A percentile compares a stretch with the other conserved stretches of the same genome.
Conservation (phyloP, 805 yeast species). For the Barnettozyma salicaria region DNA sequence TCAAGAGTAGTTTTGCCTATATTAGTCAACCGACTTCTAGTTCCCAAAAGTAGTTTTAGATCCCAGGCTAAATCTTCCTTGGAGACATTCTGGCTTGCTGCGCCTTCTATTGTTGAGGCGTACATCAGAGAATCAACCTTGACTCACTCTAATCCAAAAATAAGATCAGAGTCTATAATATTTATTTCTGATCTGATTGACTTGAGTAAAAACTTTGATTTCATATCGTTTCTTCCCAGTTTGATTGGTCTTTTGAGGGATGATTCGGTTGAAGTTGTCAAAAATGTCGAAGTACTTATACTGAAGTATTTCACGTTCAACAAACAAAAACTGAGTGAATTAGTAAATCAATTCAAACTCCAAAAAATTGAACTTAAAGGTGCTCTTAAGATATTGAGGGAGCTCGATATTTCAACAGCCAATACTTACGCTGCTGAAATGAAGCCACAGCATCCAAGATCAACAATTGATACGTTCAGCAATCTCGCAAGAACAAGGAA, state of each 20-base stretch:
- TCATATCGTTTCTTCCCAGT: constrained; percentile 24
- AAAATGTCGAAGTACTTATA: constrained; percentile 23
- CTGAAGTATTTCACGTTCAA: constrained; percentile 22
- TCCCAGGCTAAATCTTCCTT: constrained; percentile 45
- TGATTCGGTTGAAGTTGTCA: constrained; percentile 22
- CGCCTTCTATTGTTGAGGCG: constrained; percentile 42
- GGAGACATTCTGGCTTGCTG: constrained; percentile 49
- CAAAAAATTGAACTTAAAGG: constrained; percentile 21
- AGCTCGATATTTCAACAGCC: constrained; percentile 18
- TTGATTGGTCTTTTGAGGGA: constrained; percentile 24
- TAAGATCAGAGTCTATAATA: constrained; percentile 39
- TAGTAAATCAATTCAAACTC: constrained; percentile 18
- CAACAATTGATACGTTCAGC: constrained; percentile 25
- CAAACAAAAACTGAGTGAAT: constrained; percentile 14
- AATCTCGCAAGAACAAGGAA: constrained; percentile 16
- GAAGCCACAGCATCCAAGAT: constrained; percentile 7
- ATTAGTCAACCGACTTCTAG: constrained; percentile 41
- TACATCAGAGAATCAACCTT: constrained; percentile 40
- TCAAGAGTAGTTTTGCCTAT: constrained; percentile 45
- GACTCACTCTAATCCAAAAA: constrained; percentile 30
- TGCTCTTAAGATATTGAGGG: constrained; percentile 16
- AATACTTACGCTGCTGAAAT: constrained; percentile 17
- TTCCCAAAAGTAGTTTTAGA: constrained; percentile 32
- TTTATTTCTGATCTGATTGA: constrained; percentile 40
- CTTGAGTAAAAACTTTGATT: constrained; percentile 30